Base-by-base conservation (phyloP, 106 monocot genomes). In the Alisma plantagoaquatica region DNA sequence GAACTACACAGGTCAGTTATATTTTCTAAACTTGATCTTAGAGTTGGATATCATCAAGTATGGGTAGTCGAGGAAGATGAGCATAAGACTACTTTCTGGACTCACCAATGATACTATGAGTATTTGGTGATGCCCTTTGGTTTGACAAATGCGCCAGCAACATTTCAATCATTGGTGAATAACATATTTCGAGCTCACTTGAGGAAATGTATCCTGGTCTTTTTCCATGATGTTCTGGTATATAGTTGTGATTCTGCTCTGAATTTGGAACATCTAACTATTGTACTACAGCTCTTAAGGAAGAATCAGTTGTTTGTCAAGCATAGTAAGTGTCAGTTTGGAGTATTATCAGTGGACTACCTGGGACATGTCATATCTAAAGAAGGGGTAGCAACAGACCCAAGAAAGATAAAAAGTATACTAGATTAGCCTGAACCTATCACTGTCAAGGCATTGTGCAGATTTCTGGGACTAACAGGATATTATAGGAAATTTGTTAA, bases 141-240 rank as follows among this genome's bases (percentile, higher is more conserved):
- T n/a, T 31, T 31, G 2, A 4, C 4, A 54, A 54, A 54, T 54
- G 54, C 29, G 12, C 4, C 54, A 8, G 10, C 54, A 6, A 54
- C 54, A 1, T 54, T 54, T 54, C 54, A 54, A 31, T 2, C n/a
- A 17, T 23, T 54, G 7, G 32, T 30, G 31, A 31, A 29, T 31
- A 7, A 7, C 5, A 38, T 38, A 38, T 38, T 38, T 38, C 14
- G 35, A 7, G 9, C 14, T 38, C 1, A 28, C 20, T 10, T 54
- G 12, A 9, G 14, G 2, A 16, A 31, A 4, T 54, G 29, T 54
- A 6, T 54, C 32, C n/a, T 54, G 3, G 54, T 54, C 29, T 54
- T 54, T 29, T 54, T 54, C 32, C 10, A 54, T 54, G 54, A 54
- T 31, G 32, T 54, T 31, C 32, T 54, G 54, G 8, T 54, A 28